phyloP scores from a whole-genome alignment of 345 rosid species.

The Dovyalis caffra region DNA sequence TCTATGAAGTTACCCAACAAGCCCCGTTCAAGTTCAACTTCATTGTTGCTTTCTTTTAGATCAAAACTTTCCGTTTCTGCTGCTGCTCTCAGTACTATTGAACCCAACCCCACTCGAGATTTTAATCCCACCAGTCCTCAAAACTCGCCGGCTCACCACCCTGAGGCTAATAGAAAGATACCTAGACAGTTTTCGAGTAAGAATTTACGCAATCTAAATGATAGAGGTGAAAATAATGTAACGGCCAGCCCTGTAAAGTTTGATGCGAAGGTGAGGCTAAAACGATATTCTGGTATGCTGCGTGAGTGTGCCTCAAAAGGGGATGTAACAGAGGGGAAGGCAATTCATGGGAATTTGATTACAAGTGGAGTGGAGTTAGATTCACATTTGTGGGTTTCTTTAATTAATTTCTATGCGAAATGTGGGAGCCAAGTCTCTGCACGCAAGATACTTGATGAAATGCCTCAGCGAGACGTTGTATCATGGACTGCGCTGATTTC shows the following conservation, averaged over 20 bases:
- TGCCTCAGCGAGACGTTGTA: constrained; percentile 47
- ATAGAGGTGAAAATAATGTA: neutral
- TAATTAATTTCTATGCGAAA: constrained; percentile 37
- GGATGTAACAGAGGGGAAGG: constrained; percentile 26
- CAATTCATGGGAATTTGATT: constrained; percentile 29
- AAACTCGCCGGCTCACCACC: neutral
- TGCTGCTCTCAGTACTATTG: constrained; percentile 3
- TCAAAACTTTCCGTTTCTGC: constrained; percentile 9
- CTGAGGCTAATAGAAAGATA: neutral
- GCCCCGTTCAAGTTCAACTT: neutral
- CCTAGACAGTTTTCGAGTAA: neutral
- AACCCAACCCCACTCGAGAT: neutral
- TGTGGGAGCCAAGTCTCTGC: constrained; percentile 32
- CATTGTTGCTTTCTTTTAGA: neutral
- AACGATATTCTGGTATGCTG: constrained; percentile 33
- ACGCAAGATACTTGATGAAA: constrained; percentile 31
- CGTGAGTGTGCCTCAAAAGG: constrained; percentile 39
- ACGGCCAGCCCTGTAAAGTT: neutral
- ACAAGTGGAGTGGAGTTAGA: constrained; percentile 30
- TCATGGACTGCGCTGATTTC: constrained; percentile 44
- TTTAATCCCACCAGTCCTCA: too few species aligned
- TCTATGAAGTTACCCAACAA: constrained; percentile 4
- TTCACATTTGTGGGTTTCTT: constrained; percentile 42
- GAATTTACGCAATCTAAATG: neutral
- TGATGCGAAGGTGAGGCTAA: constrained; percentile 15